Conservation (phyloP, 768 basidiomycete species). For the Nidula microcarpa region DNA sequence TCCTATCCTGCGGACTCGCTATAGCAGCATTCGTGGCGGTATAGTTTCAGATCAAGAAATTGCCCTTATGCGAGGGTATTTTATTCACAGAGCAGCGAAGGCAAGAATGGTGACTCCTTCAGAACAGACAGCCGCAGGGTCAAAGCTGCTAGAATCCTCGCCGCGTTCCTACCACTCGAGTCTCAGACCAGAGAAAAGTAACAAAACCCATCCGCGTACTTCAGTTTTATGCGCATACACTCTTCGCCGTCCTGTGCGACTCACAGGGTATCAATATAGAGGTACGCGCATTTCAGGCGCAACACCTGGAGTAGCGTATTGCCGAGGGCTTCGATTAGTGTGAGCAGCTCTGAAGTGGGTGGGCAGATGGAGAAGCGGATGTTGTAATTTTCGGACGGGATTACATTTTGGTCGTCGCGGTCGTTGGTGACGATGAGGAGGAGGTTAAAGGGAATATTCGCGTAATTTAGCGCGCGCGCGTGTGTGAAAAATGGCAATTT, state of each 20-base stretch:
- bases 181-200: not conserved
- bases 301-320: constrained; percentile 52
- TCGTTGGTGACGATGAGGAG: no score
- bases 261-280: constrained; percentile 60
- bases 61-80: not conserved
- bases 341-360: constrained; percentile 34
- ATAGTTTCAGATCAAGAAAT: not conserved
- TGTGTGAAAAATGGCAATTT: no score
- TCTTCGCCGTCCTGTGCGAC: constrained; percentile 35
- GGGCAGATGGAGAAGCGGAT: constrained; percentile 41
- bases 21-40: no score
- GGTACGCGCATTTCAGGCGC: constrained; percentile 47
- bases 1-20: no score
- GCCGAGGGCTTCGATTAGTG: constrained; percentile 51
- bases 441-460: no score
- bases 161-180: constrained; percentile 19
- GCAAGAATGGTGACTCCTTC: constrained; percentile 37
- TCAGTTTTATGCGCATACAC: constrained; percentile 34
- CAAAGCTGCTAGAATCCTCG: constrained; percentile 29
- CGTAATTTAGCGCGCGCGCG: no score
- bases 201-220: constrained; percentile 22
- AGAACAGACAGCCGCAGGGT: constrained; percentile 28
- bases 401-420: no score
- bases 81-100: constrained; percentile 24
- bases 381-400: constrained; percentile 34